Base-by-base conservation (phyloP, 2,329 filamentous ascomycete genomes). In the Byssochlamys sp. region DNA sequence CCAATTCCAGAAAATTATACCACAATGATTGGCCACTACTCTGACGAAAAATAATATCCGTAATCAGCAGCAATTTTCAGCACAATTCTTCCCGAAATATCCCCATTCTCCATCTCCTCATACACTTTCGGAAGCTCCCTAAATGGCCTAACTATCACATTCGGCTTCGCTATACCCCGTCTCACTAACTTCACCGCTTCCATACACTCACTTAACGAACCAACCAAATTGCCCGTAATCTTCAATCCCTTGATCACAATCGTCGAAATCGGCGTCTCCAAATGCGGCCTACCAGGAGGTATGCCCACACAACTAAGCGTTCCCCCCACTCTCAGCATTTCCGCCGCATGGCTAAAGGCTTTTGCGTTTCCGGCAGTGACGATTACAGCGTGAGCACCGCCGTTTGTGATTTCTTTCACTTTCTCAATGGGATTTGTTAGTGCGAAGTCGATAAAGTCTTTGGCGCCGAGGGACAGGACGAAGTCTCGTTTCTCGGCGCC, bases 171-270 rank as follows among this genome's bases (percentile, higher is more conserved):
- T 26, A 75, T 61, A 0, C 75, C 75, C 2, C 65, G 66, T 39
- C 72, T 64, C 0, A 78, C 75, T 57, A 76, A 60, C 33, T 77
- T 74, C 24, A 78, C 75, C 0, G 76, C 76, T 58, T 78, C 76
- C 63, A 77, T 67, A 50, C 75, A 77, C 59, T 78, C 77, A 58
- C 74, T 75, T 60, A 78, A 60, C 4, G 71, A 76, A 0, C 75
- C 76, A 3, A 78, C 71, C 39, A 78, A 63, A 54, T 77, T 78
- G 1, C 75, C 75, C 2, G 69, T 71, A 52, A 78, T 73, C 55
- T 64, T 72, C 29, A 78, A 58, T 1, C 76, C 75, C 62, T 73
- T 77, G 62, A 78, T 78, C 27, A 78, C 74, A 55, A 79, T 77
- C 0, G 71, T 71, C 28, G 70, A 70, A 51, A 78, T 73, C 2